Evolutionary conservation across 225 moss, liverwort and hornwort genomes (phyloP).

Genomic region (Pseudoscleropodium purum): DNA sequence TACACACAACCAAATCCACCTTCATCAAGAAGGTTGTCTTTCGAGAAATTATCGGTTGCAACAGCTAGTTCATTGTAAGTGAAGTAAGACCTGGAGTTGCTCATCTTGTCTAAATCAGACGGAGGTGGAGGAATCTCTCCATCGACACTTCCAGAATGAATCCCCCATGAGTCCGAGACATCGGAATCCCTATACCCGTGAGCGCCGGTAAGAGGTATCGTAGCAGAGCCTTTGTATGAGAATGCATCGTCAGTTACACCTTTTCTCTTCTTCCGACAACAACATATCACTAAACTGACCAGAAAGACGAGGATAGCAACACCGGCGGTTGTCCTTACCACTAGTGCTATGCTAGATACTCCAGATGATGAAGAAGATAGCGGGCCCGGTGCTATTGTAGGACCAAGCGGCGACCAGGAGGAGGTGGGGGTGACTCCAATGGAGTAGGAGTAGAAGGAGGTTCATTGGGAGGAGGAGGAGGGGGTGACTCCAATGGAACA

Average conservation of each 20-base stretch:
- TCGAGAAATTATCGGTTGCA: background rate
- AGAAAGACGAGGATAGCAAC: slow-evolving; percentile 2
- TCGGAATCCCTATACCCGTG: slow-evolving; percentile 16
- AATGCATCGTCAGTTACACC: background rate
- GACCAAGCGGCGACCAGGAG: background rate
- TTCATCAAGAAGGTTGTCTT: background rate
- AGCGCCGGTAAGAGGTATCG: slow-evolving; percentile 27
- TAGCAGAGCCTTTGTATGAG: slow-evolving; percentile 24
- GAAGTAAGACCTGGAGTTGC: background rate
- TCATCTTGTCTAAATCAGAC: background rate
- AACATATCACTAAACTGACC: slow-evolving; percentile 5
- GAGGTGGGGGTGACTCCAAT: too few species aligned
- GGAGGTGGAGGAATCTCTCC: background rate
- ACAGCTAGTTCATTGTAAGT: background rate
- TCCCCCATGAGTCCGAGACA: background rate
- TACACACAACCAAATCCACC: background rate
- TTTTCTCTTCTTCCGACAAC: slow-evolving; percentile 8
- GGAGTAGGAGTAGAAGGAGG: too few species aligned
- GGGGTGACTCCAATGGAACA: background rate
- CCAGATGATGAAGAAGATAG: background rate
- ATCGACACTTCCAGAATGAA: slow-evolving; percentile 5
- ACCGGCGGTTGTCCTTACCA: background rate
- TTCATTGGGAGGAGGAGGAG: background rate
- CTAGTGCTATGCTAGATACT: background rate
- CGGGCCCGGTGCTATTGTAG: background rate